Base-by-base conservation (phyloP, 1,139 yeast genomes). In the Groenewaldozyma auringiensis region DNA sequence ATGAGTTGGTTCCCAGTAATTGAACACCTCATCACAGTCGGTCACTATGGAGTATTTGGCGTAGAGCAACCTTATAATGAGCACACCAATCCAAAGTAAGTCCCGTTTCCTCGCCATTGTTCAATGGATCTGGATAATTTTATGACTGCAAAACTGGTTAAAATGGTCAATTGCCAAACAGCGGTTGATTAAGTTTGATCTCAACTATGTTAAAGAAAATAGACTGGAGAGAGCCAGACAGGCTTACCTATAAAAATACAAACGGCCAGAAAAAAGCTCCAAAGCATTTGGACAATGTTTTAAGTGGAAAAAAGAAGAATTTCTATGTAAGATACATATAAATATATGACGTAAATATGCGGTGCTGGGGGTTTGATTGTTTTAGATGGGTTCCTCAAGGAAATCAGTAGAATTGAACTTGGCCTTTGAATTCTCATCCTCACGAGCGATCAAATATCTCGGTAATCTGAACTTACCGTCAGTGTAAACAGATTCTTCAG, bases 1-100 rank as follows among this genome's bases (percentile, higher is more conserved):
- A 60, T 89, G 92, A 48, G 89, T 69, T 0, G 98, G 96, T 55
- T 89, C 98, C 92, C 70, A 88, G 65, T 86, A 89, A 59, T 89
- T 89, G 72, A 78, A 89, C 2, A 79, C 81, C 62, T 84, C 94
- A 62, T 87, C 96, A 61, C 95, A 86, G 59, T 87, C 96, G 1
- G 89, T 76, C 22, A 87, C 81, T 37, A 83, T 80, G 64, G 86
- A 79, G 56, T 67, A 73, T 14, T 72, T 55, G 0, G 79, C 78
- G 33, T 75, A 73, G 53, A 72, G 64, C 1, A 69, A 47, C 45
- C 87, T 68, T 8, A 71, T 62, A 1, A 58, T 53, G 32, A 62
- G 53, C 17, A 25, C 29, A 25, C 29, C 29, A 25, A 25, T 25
- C 29, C 29, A 25, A 25, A 25, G 29, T 8, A 25, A 6, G 29